phyloP scores from a whole-genome alignment of 441 rosid genomes.

The Viola pubescens region DNA sequence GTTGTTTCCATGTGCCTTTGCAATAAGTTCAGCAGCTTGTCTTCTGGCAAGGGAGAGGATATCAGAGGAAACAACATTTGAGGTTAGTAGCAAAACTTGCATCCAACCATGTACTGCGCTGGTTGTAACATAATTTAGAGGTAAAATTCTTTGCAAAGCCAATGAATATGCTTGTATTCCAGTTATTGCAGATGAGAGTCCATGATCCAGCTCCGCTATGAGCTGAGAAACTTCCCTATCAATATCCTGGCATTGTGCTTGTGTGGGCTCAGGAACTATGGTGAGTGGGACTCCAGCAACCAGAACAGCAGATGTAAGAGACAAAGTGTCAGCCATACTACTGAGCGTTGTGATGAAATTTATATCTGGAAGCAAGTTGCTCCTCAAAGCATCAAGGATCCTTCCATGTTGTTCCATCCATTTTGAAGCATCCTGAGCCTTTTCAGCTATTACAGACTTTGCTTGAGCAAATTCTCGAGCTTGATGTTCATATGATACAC shows the following conservation, averaged over 20 bases:
- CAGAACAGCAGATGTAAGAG: slow-evolving; percentile 85
- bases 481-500: slow-evolving; percentile 67
- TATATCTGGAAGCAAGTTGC: slow-evolving; percentile 68
- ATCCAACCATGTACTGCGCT: slow-evolving; percentile 86
- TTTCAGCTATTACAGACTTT: slow-evolving; percentile 63
- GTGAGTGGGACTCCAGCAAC: slow-evolving; percentile 89
- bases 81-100: slow-evolving; percentile 75
- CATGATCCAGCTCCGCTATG: slow-evolving; percentile 62
- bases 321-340: slow-evolving; percentile 46
- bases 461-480: slow-evolving; percentile 87
- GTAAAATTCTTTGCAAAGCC: slow-evolving; percentile 84
- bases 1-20: slow-evolving; percentile 46
- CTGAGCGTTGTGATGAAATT: slow-evolving; percentile 42
- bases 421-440: slow-evolving; percentile 81
- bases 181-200: slow-evolving; percentile 64
- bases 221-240: slow-evolving; percentile 81
- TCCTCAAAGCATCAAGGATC: slow-evolving; percentile 74
- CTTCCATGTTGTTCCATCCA: slow-evolving; percentile 95
- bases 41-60: slow-evolving; percentile 64
- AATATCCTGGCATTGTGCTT: slow-evolving; percentile 79
- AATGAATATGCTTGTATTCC: slow-evolving; percentile 70
- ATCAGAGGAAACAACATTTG: slow-evolving; percentile 68
- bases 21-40: slow-evolving; percentile 76
- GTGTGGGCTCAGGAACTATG: slow-evolving; percentile 98
- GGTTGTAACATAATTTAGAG: slow-evolving; percentile 78